phyloP scores from a whole-genome alignment of 2,329 filamentous ascomycete species.

The Podosphaera leucotricha region DNA sequence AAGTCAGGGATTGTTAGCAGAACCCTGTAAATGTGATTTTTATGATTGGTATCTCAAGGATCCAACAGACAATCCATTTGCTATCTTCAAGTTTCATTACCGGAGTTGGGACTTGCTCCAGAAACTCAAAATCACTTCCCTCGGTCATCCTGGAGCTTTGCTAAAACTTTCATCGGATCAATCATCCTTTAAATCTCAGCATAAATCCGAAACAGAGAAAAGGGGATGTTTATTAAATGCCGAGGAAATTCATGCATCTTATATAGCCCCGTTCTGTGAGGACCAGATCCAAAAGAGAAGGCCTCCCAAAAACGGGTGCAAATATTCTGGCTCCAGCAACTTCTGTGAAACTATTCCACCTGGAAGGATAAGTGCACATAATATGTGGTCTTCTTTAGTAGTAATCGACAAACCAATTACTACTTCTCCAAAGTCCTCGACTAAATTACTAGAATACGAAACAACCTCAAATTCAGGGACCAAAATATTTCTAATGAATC shows the following conservation, averaged over 20 bases:
- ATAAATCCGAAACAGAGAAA: background rate
- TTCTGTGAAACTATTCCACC: background rate
- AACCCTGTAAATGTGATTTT: constrained; percentile 25
- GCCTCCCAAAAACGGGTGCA: background rate
- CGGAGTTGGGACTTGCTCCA: constrained; percentile 26
- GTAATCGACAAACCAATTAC: background rate
- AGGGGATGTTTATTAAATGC: background rate
- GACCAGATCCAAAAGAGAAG: background rate
- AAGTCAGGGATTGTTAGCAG: constrained; percentile 10
- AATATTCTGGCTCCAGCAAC: background rate
- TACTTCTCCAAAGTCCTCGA: background rate
- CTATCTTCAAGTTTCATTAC: constrained; percentile 32
- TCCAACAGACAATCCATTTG: constrained; percentile 26
- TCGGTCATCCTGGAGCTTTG: background rate
- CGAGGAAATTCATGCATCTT: too few relatives aligned
- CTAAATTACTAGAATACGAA: background rate
- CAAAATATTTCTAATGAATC: background rate
- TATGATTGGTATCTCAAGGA: constrained; percentile 30
- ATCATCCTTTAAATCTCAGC: background rate
- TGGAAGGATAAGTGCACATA: background rate
- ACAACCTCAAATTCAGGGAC: background rate
- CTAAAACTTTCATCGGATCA: background rate
- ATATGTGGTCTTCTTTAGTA: background rate
- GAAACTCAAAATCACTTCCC: constrained; percentile 22
- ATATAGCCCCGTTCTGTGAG: background rate